A percentile compares a stretch with the other conserved stretches of the same genome.
Evolutionary conservation across 306 rosid species (phyloP).

Genomic region (Begonia loranthoides): DNA sequence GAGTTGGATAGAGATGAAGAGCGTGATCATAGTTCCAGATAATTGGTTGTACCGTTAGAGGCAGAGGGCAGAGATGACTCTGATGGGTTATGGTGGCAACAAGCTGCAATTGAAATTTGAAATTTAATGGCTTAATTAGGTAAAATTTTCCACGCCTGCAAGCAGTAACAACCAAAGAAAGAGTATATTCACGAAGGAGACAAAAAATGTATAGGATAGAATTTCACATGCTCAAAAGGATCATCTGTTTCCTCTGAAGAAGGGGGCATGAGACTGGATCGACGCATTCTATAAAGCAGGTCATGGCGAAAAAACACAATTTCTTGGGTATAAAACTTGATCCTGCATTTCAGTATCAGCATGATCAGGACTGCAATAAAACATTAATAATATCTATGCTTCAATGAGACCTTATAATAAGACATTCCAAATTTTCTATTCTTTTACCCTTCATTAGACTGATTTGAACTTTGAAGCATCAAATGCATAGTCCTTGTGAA

Average conservation of each 20-base stretch:
- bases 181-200: background rate
- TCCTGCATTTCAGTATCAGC: conserved; percentile 35
- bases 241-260: conserved; percentile 74
- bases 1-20: conserved; percentile 86
- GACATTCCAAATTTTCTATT: too few species aligned
- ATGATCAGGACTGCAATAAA: background rate
- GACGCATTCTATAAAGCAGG: conserved; percentile 77
- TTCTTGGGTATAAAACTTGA: conserved; percentile 72
- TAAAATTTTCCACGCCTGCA: conserved; percentile 6
- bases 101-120: conserved; percentile 48
- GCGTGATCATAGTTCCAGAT: conserved; percentile 85
- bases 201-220: conserved; percentile 5
- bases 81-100: conserved; percentile 94
- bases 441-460: too few species aligned
- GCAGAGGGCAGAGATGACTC: conserved; percentile 94
- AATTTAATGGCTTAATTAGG: conserved; percentile 10
- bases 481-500: too few species aligned
- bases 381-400: too few species aligned
- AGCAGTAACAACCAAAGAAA: background rate
- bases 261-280: conserved; percentile 76
- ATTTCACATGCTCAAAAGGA: conserved; percentile 72
- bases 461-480: too few species aligned
- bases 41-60: conserved; percentile 66
- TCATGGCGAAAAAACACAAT: conserved; percentile 83
- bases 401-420: too few species aligned